Base-by-base conservation (phyloP, 2,329 filamentous ascomycete genomes). In the Emmonsiellopsis sp. region DNA sequence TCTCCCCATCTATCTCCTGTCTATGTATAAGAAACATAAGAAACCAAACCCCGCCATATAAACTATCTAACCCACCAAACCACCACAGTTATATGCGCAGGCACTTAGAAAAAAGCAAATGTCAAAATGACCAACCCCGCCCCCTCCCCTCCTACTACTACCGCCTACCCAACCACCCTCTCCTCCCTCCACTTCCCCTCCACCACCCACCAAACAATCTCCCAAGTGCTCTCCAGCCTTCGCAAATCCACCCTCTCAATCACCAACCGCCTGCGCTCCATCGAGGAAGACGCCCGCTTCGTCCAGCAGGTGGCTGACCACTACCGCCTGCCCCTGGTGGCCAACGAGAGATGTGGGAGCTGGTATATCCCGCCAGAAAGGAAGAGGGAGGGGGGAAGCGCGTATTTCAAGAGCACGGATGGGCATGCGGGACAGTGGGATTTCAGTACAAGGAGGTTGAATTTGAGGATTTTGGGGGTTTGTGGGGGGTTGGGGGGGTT, bases 391-490 rank as follows among this genome's bases (percentile, higher is more conserved):
- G 71, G 66, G 1, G 87, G 81, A 34, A 90, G 87, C 59, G 88
- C 86, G 34, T 98, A 97, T 71, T 98, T 97, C 73, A 98, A 98
- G 77, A 95, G 88, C 71, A 98, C 93, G 2, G 93, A 98, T 71
- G 93, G 93, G 1, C 93, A 98, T 68, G 83, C 84, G 51, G 85
- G 88, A 7, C 84, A 94, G 64, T 98, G 93, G 93, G 81, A 84
- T 56, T 95, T 97, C 65, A 95, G 88, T 70, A 80, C 85, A 21
- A 76, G 93, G 57, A 78, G 93, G 58, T 71, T 97, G 63, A 98
- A 98, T 66, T 66, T 95, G 62, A 87, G 95, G 58, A 66, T 97
- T 13, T 68, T 96, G 49, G 77, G 83, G 36, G 63, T 91, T 42
- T 77, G 92, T 52, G 82, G 79, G 56, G 63, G 73, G 53, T 65